phyloP scores from a whole-genome alignment of 352 stramenopile species.

The Globisporangium paroecandrum region DNA sequence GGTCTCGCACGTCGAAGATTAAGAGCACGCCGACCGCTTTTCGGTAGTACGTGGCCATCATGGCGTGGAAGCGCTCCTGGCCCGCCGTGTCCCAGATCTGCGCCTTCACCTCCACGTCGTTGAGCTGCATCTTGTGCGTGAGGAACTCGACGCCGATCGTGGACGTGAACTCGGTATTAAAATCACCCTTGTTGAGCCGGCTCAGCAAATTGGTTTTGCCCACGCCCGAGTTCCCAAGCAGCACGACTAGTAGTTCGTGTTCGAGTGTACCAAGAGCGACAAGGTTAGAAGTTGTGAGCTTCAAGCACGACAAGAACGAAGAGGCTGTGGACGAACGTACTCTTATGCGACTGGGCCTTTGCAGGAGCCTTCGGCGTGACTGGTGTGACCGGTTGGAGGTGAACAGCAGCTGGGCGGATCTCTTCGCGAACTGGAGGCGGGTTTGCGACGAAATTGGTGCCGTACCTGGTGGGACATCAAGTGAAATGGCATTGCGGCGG shows the following conservation, averaged over 20 bases:
- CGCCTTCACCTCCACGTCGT: conserved; percentile 69
- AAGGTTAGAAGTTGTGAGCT: not conserved
- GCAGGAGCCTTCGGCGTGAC: conserved; percentile 27
- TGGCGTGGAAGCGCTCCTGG: conserved; percentile 84
- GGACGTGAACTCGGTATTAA: conserved; percentile 78
- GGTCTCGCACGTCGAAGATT: conserved; percentile 73
- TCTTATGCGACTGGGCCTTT: conserved; percentile 66
- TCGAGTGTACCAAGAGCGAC: not conserved
- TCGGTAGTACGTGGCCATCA: conserved; percentile 89
- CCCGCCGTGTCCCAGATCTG: conserved; percentile 89
- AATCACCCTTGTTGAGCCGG: conserved; percentile 79
- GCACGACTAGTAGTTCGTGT: conserved; percentile 41
- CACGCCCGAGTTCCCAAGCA: conserved; percentile 83
- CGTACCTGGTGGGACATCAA: conserved; percentile 36
- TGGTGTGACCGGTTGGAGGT: conserved; percentile 11
- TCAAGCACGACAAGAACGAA: not conserved
- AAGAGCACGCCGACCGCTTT: conserved; percentile 74
- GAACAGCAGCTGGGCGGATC: conserved; percentile 22
- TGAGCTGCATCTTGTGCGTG: conserved; percentile 73
- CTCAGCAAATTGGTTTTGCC: conserved; percentile 86
- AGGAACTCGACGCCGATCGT: conserved; percentile 88
- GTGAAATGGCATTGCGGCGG: too few relatives aligned
- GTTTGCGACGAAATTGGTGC: conserved; percentile 46
- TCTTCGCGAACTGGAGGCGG: conserved; percentile 45
- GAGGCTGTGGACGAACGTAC: conserved; percentile 24